These are phyloP conservation scores for Fragilaria radians DNA, from an alignment of 108 stramenopile genomes.

Conservation along the genomic window DNA sequence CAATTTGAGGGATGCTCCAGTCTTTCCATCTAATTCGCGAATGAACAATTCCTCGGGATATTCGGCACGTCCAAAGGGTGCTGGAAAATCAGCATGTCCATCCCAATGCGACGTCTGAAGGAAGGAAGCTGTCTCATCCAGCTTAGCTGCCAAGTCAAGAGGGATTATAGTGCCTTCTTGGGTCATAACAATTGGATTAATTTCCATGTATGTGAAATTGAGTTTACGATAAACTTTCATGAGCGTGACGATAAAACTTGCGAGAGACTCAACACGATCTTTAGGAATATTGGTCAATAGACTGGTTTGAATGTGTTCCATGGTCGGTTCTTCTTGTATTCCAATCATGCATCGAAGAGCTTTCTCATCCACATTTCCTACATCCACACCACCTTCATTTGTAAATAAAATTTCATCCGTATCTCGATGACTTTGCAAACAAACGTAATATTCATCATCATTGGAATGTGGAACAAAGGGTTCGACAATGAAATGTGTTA, in stretches of 20 bases:
- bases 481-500: conserved; percentile 85
- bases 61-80: conserved; percentile 75
- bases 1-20: conserved; percentile 87
- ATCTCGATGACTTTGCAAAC: conserved; percentile 70
- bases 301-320: conserved; percentile 12
- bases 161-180: conserved; percentile 51
- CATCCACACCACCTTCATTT: conserved; percentile 87
- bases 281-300: conserved; percentile 55
- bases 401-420: conserved; percentile 82
- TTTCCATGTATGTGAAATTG: conserved; percentile 87
- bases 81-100: conserved; percentile 76
- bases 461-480: conserved; percentile 81
- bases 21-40: conserved; percentile 74
- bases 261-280: conserved; percentile 33
- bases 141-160: conserved; percentile 84
- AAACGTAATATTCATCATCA: conserved; percentile 86
- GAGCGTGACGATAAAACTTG: conserved; percentile 59
- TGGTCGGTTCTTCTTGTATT: conserved; percentile 22
- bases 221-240: conserved; percentile 70
- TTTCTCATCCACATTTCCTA: conserved; percentile 88
- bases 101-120: conserved; percentile 61
- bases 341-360: conserved; percentile 49
- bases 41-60: conserved; percentile 88
- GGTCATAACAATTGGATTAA: conserved; percentile 78
- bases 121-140: conserved; percentile 88